Base-by-base conservation (phyloP, 2,329 filamentous ascomycete genomes). In the Phialocephala sp. region DNA sequence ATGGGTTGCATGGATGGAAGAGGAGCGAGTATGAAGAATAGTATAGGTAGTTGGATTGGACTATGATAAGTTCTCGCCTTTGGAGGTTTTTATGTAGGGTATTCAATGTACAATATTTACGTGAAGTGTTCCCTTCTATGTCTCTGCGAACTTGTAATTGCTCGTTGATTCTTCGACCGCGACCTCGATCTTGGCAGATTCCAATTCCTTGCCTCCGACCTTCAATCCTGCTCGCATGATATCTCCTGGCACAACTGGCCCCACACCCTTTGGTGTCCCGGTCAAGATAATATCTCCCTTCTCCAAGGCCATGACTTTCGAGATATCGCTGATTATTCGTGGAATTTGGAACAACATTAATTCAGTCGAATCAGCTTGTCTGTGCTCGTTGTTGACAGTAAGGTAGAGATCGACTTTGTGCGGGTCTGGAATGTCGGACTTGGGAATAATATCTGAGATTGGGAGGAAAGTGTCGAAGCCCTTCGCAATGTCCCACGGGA, bases 401-500 rank as follows among this genome's bases (percentile, higher is more conserved):
- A 99, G 85, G 79, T 90, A 96, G 68, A 99, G 82, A 80, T 96
- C 91, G 20, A 92, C 89, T 74, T 94, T 88, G 78, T 98, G 94
- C 37, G 95, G 95, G 80, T 98, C 88, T 14, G 90, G 86, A 72
- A 99, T 93, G 70, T 85, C 84, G 41, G 86, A 83, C 82, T 96
- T 97, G 72, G 88, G 83, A 74, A 99, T 96, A 63, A 92, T 83
- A 69, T 90, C 83, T 78, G 90, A 92, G 75, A 99, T 86, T 65
- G 95, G 95, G 60, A 97, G 85, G 83, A 99, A 99, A 2, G 95
- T 98, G 79, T 99, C 95, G 77, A 98, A 99, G 56, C 95, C 95
- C 83, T 99, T 99, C 72, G 92, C 91, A 71, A 97, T 97, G 74
- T 89, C 89, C 95, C 95, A 99, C 8, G 95, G 95, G 18, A 98